Evolutionary conservation across 352 stramenopile species (phyloP), one percentile per base, ranked within the genome.

Genomic region (Phytophthora citrophthora): DNA sequence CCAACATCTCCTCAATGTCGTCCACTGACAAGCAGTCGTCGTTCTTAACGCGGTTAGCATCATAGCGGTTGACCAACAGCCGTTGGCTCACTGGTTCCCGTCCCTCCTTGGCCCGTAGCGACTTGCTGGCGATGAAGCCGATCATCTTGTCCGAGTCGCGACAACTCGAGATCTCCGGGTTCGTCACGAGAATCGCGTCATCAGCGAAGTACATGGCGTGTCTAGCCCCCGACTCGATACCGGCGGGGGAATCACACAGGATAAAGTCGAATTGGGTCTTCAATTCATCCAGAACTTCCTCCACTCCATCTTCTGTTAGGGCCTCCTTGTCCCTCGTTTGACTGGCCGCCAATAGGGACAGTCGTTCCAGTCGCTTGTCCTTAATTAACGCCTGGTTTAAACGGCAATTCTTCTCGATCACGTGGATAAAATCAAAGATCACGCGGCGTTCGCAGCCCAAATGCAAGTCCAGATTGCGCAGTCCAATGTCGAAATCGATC

Each of bases 91-190:
- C 91, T 0, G 86, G 77, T 31, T 80, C 68, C 38, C 87, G 79
- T 27, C 77, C 75, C 55, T 96, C 80, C 50, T 97, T 85, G 8
- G 93, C 90, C 6, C 90, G 76, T 46, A 95, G 69, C 36, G 88
- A 96, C 54, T 92, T 94, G 75, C 84, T 95, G 49, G 88, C 81
- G 55, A 98, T 97, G 65, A 97, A 98, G 31, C 93, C 93, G 65
- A 98, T 96, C 93, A 98, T 98, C 73, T 98, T 98, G 79, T 98
- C 93, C 62, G 90, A 96, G 76, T 98, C 93, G 13, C 93, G 79
- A 70, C 90, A 97, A 26, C 80, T 94, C 53, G 85, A 96, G 45
- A 98, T 93, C 76, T 97, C 93, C 10, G 93, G 93, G 70, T 98
- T 98, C n/a, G 91, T 97, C 64, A 98, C 93, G 36, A 98, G 83